Conservation (phyloP, 768 basidiomycete genomes). For the Russula compacta region DNA sequence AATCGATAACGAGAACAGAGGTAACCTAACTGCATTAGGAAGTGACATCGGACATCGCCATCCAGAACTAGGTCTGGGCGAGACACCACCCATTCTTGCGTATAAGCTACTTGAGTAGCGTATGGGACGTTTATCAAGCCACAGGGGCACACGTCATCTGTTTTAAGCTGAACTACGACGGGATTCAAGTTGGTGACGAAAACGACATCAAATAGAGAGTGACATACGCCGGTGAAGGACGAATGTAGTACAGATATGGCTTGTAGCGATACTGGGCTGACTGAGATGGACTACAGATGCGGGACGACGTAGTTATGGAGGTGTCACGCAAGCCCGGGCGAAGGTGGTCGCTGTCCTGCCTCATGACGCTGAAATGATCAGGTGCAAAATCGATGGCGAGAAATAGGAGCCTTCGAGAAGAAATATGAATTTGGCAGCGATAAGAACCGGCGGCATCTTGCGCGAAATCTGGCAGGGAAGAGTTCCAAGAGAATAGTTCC, state of each 20-base stretch:
- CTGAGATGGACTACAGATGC: background rate
- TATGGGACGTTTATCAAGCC: constrained; percentile 63
- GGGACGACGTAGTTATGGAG: background rate
- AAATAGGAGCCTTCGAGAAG: constrained; percentile 25
- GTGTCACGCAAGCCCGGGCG: constrained; percentile 35
- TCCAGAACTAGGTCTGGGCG: constrained; percentile 38
- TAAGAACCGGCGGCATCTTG: constrained; percentile 57
- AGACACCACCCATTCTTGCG: background rate
- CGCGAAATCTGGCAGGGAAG: constrained; percentile 55
- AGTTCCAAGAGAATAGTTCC: constrained; percentile 58
- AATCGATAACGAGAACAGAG: constrained; percentile 51
- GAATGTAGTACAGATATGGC: constrained; percentile 57
- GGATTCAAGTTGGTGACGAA: background rate
- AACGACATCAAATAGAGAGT: background rate
- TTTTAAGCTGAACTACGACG: constrained; percentile 28
- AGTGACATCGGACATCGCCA: constrained; percentile 66
- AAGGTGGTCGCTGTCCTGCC: constrained; percentile 66
- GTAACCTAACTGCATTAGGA: constrained; percentile 57
- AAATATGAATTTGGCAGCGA: constrained; percentile 59
- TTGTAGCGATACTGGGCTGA: constrained; percentile 51
- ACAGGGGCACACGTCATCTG: constrained; percentile 72
- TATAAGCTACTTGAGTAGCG: constrained; percentile 11
- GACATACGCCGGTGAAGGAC: background rate
- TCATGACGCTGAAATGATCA: constrained; percentile 27
- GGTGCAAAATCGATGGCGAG: background rate